Base-by-base conservation (phyloP, 208 protist genomes). In the Acanthamoeba pearcei region DNA sequence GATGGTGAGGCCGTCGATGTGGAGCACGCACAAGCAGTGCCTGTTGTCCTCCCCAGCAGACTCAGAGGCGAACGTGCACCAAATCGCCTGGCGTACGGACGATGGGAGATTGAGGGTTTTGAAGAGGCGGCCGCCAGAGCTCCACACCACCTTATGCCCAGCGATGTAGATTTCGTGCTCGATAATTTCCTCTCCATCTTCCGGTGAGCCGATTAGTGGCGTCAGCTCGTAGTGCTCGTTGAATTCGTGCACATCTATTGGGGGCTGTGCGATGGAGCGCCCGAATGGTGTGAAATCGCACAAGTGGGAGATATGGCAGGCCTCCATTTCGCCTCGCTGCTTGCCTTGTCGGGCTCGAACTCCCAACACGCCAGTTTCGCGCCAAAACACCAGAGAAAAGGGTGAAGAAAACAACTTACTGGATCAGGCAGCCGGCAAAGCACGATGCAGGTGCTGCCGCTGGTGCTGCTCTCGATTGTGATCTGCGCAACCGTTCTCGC, bases 1-100 rank as follows among this genome's bases (percentile, higher is more conserved):
- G 51, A 88, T 66, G 5, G 80, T 88, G 53, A 88, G 80, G n/a
- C 80, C 80, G 51, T 88, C 80, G 35, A 29, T 88, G 51, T 88
- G 53, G 2, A 88, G 51, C 22, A 88, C 80, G 80, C 80, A 62
- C 15, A 88, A n/a, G 80, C 80, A 88, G 8, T 17, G 80, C 19
- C 32, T 15, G 68, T 76, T 27, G 4, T 27, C 68, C 1, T 38
- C 32, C 51, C 51, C 53, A n/a, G 51, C 53, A 76, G 68, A 42
- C 13, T 38, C 72, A 0, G 80, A n/a, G 19, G 19, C 51, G 53
- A 88, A 88, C 19, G 46, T 46, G 80, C 80, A 88, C 80, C 80
- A 88, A 8, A 64, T 29, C 12, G 80, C 80, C 53, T 88, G 80
- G 3, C 80, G 80, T 13, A 88, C 80, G 51, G 80, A 46, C 24